Evolutionary conservation across 1,284 basidiomycete species (phyloP), one percentile per base, ranked within the genome.

Genomic region (Ustilago sp.): DNA sequence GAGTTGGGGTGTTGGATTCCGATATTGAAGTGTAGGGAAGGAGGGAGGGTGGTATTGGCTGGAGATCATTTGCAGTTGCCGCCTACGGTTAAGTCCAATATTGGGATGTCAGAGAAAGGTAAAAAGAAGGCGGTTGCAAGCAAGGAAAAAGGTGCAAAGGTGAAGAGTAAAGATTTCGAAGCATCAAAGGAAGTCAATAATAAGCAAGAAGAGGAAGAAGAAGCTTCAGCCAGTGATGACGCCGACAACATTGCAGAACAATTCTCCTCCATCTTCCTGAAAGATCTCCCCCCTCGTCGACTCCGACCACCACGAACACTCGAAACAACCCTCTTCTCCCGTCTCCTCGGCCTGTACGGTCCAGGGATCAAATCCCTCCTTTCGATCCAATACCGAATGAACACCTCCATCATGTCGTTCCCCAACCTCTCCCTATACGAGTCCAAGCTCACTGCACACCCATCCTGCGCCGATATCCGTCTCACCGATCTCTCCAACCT

Each of bases 1-100:
- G 95, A 98, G 87, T 93, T 94, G 8, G 93, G 94, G 3, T 98
- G 95, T 86, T 98, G 96, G 95, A 91, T 98, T 36, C 95, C 96
- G 0, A 93, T 98, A 58, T 90, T 96, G 17, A 78, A 79, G 39
- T 68, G 73, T 4, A 71, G 66, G 17, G 66, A 72, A 36, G 65
- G 70, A 1, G 81, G 59, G 0, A 68, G 71, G 28, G n/a, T 80
- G 12, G 64, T 82, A 23, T 64, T 87, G 59, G 87, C 87, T 0
- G 87, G 87, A 9, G 87, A 88, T 62, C 87, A 87, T 35, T 68
- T 86, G 36, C 85, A 90, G 86, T 88, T 99, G 3, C 95, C 95
- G 0, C 97, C 96, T 0, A 98, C 96, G 0, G 91, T 99, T 59
- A 89, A 82, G 64, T 73, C 73, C 38, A 71, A 34, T 8, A 52